phyloP scores from a whole-genome alignment of 192 early-diverging fungal genomes.

The Coemansia sp. region DNA sequence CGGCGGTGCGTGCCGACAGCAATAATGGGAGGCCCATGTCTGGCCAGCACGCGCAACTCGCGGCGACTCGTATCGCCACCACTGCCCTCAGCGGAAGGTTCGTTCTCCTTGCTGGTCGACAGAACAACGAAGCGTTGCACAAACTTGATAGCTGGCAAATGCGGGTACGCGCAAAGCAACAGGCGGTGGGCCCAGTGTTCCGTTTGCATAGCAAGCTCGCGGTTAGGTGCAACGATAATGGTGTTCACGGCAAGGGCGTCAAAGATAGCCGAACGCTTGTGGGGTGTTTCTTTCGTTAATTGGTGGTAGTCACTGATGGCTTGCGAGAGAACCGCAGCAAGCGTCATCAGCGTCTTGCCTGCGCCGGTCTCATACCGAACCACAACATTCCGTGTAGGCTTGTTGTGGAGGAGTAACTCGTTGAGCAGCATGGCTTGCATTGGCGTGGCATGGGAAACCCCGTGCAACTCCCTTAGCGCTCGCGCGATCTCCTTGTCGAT shows the following conservation, averaged over 20 bases:
- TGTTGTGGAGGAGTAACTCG: neutral
- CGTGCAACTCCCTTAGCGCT: conserved; percentile 9
- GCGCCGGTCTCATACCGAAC: conserved; percentile 37
- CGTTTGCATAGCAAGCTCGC: conserved; percentile 49
- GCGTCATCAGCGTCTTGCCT: conserved; percentile 33
- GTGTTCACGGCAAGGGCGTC: conserved; percentile 13
- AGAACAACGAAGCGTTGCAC: conserved; percentile 34
- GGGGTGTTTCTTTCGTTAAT: neutral
- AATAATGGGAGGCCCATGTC: conserved; percentile 40
- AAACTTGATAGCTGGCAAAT: neutral
- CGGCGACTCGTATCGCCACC: conserved; percentile 8
- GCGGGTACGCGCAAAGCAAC: conserved; percentile 18
- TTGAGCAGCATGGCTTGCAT: conserved; percentile 15
- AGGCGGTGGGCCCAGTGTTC: conserved; percentile 21
- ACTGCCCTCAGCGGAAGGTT: conserved; percentile 15
- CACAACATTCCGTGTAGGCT: conserved; percentile 1
- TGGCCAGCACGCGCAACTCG: conserved; percentile 11
- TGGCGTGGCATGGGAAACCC: neutral
- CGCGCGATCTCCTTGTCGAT: conserved; percentile 7
- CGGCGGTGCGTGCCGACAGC: conserved; percentile 27
- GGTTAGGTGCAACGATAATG: conserved; percentile 40
- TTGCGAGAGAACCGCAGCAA: conserved; percentile 14
- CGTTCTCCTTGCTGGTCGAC: conserved; percentile 24
- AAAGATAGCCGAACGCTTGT: neutral
- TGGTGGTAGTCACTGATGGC: conserved; percentile 17